Percentiles rank a stretch among this genome's conserved stretches.
Evolutionary conservation across 495 filamentous ascomycete species (phyloP).

Genomic region (Neurospora africana): DNA sequence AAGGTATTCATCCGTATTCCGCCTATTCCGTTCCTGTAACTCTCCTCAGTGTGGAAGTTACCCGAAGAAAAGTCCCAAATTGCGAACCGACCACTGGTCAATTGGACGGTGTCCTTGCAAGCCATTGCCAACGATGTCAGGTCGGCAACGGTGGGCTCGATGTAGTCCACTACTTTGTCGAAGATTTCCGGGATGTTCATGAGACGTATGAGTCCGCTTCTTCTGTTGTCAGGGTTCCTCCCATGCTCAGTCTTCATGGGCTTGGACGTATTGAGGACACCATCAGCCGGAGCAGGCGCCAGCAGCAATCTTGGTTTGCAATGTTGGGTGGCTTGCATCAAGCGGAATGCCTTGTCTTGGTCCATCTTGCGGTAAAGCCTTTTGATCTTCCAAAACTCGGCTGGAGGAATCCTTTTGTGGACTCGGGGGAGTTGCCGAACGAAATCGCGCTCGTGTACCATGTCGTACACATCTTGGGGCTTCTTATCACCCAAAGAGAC

Average conservation of each 20-base stretch:
- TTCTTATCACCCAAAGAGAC: neutral
- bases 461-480: neutral
- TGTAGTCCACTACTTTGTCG: neutral
- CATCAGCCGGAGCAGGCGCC: neutral
- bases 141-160: slow-evolving; percentile 9
- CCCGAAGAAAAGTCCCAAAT: slow-evolving; percentile 7
- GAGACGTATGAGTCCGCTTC: neutral
- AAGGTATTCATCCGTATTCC: slow-evolving; percentile 6
- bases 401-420: neutral
- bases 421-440: neutral
- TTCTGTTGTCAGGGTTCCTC: neutral
- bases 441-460: neutral
- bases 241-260: neutral
- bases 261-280: neutral
- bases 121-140: slow-evolving; percentile 6
- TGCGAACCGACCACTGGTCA: neutral
- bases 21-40: neutral
- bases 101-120: slow-evolving; percentile 1
- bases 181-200: slow-evolving; percentile 4
- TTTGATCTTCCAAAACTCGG: neutral
- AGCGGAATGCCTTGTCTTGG: neutral
- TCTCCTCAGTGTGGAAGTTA: neutral
- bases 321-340: neutral
- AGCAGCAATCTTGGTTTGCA: neutral
- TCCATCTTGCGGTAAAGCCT: neutral